Percentiles rank a stretch among this genome's conserved stretches.
Evolutionary conservation across 1,284 basidiomycete species (phyloP).

Genomic region (Ustilago tritici): DNA sequence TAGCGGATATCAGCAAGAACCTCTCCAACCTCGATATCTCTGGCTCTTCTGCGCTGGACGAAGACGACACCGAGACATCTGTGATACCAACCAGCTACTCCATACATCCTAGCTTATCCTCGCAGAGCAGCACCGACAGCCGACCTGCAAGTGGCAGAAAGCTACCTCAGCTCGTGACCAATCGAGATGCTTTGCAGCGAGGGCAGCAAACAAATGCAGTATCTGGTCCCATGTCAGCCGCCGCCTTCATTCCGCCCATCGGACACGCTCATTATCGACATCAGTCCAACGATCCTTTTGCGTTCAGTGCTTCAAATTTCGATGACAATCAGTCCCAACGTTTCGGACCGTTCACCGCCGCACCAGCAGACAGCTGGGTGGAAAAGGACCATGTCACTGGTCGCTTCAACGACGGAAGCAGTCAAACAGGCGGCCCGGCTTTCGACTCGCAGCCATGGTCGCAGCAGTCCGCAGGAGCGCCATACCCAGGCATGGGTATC

Average conservation of each 20-base stretch:
- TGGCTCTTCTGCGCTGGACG: slow-evolving; percentile 33
- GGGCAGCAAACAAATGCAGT: slow-evolving; percentile 17
- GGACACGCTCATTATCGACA: slow-evolving; percentile 53
- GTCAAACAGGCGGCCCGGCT: neutral
- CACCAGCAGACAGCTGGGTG: slow-evolving; percentile 36
- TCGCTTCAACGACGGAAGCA: slow-evolving; percentile 8
- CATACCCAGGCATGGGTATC: slow-evolving; percentile 14
- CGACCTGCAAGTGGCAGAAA: slow-evolving; percentile 20
- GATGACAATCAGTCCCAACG: slow-evolving; percentile 20
- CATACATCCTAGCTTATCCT: slow-evolving; percentile 10
- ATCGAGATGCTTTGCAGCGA: slow-evolving; percentile 51
- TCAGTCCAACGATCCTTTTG: slow-evolving; percentile 27
- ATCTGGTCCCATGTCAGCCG: slow-evolving; percentile 44
- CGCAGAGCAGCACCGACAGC: slow-evolving; percentile 19
- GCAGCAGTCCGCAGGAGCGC: slow-evolving; percentile 13
- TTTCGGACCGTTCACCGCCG: slow-evolving; percentile 50
- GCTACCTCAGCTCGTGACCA: slow-evolving; percentile 61
- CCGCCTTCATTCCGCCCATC: slow-evolving; percentile 55
- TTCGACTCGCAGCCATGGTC: slow-evolving; percentile 28
- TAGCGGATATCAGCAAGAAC: slow-evolving; percentile 25
- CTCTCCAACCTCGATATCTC: slow-evolving; percentile 45
- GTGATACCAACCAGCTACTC: slow-evolving; percentile 16
- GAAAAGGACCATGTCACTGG: slow-evolving; percentile 44
- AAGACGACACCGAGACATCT: slow-evolving; percentile 9
- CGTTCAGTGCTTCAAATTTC: slow-evolving; percentile 8